Base-by-base conservation (phyloP, 805 yeast species). In the Yarrowia yakushimensis region DNA sequence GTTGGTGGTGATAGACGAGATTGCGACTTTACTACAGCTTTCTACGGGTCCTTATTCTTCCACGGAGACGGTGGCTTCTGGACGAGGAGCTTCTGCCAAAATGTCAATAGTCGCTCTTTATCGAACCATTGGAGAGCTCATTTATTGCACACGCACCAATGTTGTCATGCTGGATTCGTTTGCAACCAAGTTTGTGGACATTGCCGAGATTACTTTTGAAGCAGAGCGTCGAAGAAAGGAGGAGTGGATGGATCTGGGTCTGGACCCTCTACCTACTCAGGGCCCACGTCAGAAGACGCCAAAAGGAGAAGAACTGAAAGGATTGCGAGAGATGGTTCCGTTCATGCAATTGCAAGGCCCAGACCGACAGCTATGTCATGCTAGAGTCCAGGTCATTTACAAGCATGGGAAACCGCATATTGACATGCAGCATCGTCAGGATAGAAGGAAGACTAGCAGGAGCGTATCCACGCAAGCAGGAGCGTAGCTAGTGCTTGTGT, bases 401-500 rank as follows among this genome's bases (percentile, higher is more conserved):
- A 48, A 33, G 41, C 22, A 48, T 23, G 57, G 57, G 1, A 48
- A 48, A 12, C 41, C 57, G 11, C 57, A 48, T 33, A 48, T 48
- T n/a, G 57, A 48, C 10, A 48, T 48, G 41, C 57, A 48, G 30
- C 57, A 48, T 48, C 28, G 57, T 3, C 41, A 48, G 57, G 57
- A 34, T 23, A 48, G 41, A 27, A 8, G 57, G 11, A 48, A 20
- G 27, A 45, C 10, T 15, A 23, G n/a, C 28, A 23, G 18, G n/a
- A 1, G 3, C 15, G 31, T 15, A 15, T 30, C 27, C n/a, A n/a
- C n/a, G n/a, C n/a, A 39, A 17, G 43, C 1, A 20, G 22, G 41
- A 27, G 30, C 30, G 30, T 27, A 27, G 30, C 30, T 9, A 27
- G 1, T 27, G 30, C 30, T 11, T 27, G 8, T 27, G 30, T 11